Evolutionary conservation across 306 rosid species (phyloP), one percentile per base, ranked within the genome.

Genomic region (Carpinus viminea): DNA sequence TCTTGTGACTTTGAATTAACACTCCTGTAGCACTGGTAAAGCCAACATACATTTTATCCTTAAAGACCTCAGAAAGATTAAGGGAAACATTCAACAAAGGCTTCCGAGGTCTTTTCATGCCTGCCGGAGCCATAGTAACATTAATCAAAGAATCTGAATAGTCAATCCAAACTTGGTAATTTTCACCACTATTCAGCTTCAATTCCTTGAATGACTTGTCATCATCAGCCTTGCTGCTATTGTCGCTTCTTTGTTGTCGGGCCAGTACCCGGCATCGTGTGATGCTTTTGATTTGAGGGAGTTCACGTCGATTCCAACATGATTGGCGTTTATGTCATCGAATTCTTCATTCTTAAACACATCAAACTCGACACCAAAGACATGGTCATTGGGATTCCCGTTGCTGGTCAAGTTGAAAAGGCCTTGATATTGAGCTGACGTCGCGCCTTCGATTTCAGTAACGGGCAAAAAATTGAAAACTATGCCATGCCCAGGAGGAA

Each of bases 81-180:
- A 82, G 36, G 34, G 76, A 34, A 68, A 68, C 65, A 73, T 76
- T 94, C 82, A 94, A 77, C 70, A 94, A 71, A 5, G 92, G 92
- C 12, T 47, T 80, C 0, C 3, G 70, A 1, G 98, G 97, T 59
- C 83, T 87, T 59, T 46, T 77, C 88, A 74, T 68, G 48, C 97
- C 97, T 0, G 81, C 96, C 24, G 61, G 81, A 3, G 83, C 95
- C 90, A 94, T 91, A 43, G 90, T 83, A 71, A 92, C 90, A 68
- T 86, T 94, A 47, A 92, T 55, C 65, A 72, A 18, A 52, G 88
- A 83, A 82, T 90, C 93, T 48, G 70, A 80, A 71, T 88, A 94
- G 47, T 94, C 97, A 66, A 94, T 81, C 97, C 98, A 94, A 83
- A 85, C 97, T 48, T 92, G 97, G 76, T 87, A 94, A 74, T 88